Evolutionary conservation across 1,284 basidiomycete species (phyloP), one percentile per base, ranked within the genome.

Genomic region (Cutaneotrichosporon sp.): DNA sequence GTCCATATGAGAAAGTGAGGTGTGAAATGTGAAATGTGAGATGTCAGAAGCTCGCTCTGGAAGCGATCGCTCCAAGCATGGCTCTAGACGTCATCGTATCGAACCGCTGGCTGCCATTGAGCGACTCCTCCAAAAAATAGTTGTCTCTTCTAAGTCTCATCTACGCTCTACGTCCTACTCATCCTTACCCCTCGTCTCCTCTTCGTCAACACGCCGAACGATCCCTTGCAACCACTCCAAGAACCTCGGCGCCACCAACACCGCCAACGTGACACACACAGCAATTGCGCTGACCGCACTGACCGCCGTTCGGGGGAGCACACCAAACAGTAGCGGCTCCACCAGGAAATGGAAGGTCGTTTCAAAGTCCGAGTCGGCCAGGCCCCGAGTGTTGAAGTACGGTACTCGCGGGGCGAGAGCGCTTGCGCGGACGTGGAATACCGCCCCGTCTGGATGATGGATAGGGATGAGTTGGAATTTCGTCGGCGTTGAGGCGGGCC

Each of bases 251-350:
- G 40, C 50, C 16, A 38, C n/a, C 21, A n/a, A 4, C 26, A n/a
- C 61, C 16, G 56, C 55, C 1, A 50, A 9, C 2, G n/a, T 26
- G 11, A 30, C 62, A 16, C 22, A 31, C 21, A 73, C 18, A 14
- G 71, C 5, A 8, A 76, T 69, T n/a, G 56, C 46, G 11, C 56
- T 30, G 16, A 76, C 51, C 4, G 71, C 64, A 5, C 71, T 67
- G 14, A 73, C 10, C 8, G 72, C 69, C 6, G 75, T 75, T 21
- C 56, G 50, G 2, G 77, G 77, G 16, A 79, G 21, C 1, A 72
- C 60, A 14, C 73, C 75, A 3, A 75, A 42, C 16, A 72, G 32
- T 13, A 78, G 66, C 9, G 73, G 77, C 63, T 79, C 77, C 18
- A 79, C 62, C 1, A 72, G 60, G 30, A 78, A 46, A 40, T 72